These are phyloP conservation scores for Pontederia crassipes DNA, from an alignment of 176 grass and related monocot species.

Conservation along the genomic window DNA sequence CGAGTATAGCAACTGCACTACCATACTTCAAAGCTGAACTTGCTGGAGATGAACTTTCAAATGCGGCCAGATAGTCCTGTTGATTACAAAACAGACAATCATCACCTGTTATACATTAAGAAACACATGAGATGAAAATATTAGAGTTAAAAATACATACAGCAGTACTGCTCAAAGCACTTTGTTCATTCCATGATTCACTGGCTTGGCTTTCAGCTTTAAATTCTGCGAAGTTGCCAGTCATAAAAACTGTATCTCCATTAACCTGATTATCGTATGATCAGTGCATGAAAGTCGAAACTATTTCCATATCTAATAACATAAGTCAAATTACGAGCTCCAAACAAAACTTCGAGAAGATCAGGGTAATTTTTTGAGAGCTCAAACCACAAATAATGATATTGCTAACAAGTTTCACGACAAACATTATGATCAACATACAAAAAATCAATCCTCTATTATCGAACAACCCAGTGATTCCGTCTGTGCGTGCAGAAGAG, in stretches of 20 bases:
- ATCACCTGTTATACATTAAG: too few species aligned
- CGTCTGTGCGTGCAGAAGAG: too few species aligned
- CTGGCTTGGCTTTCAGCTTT: slow-evolving; percentile 58
- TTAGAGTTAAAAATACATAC: slow-evolving; percentile 42
- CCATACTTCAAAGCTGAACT: slow-evolving; percentile 66
- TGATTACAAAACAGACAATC: not conserved
- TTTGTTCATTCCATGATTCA: slow-evolving; percentile 95
- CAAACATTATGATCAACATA: too few species aligned
- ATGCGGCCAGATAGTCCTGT: slow-evolving; percentile 74
- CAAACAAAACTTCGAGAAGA: too few species aligned
- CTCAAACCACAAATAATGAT: too few species aligned
- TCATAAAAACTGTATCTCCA: slow-evolving; percentile 88
- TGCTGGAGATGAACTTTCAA: slow-evolving; percentile 39
- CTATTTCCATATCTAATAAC: slow-evolving; percentile 10
- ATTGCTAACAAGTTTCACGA: too few species aligned
- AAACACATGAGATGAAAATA: not conserved
- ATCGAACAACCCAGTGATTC: too few species aligned
- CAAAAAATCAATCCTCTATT: too few species aligned
- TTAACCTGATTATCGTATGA: slow-evolving; percentile 51
- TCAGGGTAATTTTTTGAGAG: too few species aligned
- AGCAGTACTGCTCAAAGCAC: slow-evolving; percentile 76
- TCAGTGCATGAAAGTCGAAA: slow-evolving; percentile 7
- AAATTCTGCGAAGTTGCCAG: slow-evolving; percentile 82
- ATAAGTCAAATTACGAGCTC: not conserved
- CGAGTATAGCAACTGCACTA: slow-evolving; percentile 5